Percentiles rank a stretch among this genome's conserved stretches.
phyloP scores from a whole-genome alignment of 192 early-diverging fungal genomes.

The Dimargaris xerosporica region DNA sequence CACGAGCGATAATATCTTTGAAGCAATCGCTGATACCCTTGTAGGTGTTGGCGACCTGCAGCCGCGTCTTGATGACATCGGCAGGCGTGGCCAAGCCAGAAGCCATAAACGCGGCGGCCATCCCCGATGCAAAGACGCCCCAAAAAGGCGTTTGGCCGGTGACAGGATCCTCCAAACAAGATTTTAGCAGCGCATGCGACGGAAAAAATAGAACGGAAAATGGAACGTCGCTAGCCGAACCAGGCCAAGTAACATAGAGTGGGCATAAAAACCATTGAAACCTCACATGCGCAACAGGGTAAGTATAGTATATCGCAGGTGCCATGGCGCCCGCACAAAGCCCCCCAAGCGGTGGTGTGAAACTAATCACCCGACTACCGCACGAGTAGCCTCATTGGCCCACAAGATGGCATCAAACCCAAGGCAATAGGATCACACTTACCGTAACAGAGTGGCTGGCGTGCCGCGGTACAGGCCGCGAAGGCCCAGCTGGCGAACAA shows the following conservation, averaged over 20 bases:
- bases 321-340: background rate
- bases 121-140: conserved; percentile 38
- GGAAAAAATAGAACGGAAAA: conserved; percentile 41
- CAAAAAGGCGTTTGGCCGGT: conserved; percentile 28
- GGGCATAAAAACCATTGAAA: background rate
- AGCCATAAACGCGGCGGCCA: conserved; percentile 24
- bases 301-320: background rate
- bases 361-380: background rate
- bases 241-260: background rate
- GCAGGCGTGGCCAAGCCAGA: conserved; percentile 29
- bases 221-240: conserved; percentile 24
- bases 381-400: background rate
- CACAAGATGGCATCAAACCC: background rate
- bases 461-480: conserved; percentile 30
- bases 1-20: conserved; percentile 29
- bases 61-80: conserved; percentile 34
- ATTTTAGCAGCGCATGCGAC: conserved; percentile 26
- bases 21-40: conserved; percentile 29
- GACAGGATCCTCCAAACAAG: conserved; percentile 16
- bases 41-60: conserved; percentile 28
- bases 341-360: too few species aligned
- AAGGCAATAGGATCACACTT: background rate
- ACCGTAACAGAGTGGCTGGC: conserved; percentile 23
- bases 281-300: background rate
- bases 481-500: conserved; percentile 28